phyloP scores from a whole-genome alignment of 2,329 filamentous ascomycete genomes.

The Fusarium clavum region DNA sequence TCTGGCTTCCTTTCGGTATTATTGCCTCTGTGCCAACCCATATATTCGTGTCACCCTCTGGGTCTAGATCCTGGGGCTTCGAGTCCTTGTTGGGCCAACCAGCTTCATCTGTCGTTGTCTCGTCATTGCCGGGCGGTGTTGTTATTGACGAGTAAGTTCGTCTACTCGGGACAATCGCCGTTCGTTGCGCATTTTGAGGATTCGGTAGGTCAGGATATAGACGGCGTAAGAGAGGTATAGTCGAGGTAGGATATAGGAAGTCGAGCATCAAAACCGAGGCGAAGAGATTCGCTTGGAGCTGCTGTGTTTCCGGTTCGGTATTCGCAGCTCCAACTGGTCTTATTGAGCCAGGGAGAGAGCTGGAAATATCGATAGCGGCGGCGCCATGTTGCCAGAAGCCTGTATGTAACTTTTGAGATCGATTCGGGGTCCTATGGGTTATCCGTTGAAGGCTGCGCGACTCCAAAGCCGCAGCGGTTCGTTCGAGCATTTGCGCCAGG shows the following conservation, averaged over 20 bases:
- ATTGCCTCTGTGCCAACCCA: neutral
- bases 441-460: conserved; percentile 66
- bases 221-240: conserved; percentile 57
- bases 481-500: conserved; percentile 64
- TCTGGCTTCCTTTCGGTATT: neutral
- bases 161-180: conserved; percentile 34
- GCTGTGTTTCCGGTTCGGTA: conserved; percentile 41
- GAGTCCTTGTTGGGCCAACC: neutral
- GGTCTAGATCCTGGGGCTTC: neutral
- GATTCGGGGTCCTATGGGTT: conserved; percentile 57
- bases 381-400: conserved; percentile 68
- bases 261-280: conserved; percentile 66
- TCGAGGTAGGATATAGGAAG: conserved; percentile 65
- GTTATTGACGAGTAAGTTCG: conserved; percentile 47
- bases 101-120: neutral
- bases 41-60: neutral
- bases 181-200: conserved; percentile 35
- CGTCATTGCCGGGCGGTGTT: conserved; percentile 7
- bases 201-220: conserved; percentile 48
- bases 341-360: conserved; percentile 55
- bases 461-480: conserved; percentile 67
- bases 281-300: conserved; percentile 49
- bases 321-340: conserved; percentile 38
- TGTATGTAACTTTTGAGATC: conserved; percentile 59
- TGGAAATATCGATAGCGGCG: conserved; percentile 60